These are phyloP conservation scores for Penicillium sp. DNA, from an alignment of 2,329 filamentous ascomycete genomes.

Conservation along the genomic window DNA sequence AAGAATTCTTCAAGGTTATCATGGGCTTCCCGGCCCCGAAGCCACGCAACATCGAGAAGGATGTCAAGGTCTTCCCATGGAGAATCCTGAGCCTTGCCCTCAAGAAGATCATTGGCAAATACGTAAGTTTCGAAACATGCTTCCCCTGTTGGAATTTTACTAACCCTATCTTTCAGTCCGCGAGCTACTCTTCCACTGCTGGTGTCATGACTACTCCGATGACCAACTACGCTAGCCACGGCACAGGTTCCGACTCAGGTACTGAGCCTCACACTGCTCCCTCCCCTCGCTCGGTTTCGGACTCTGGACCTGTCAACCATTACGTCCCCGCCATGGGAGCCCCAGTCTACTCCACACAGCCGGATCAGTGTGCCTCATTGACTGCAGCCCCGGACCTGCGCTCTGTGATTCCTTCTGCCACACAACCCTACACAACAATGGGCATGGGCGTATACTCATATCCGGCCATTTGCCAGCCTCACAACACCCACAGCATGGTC, in stretches of 20 bases:
- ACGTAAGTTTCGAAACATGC: constrained; percentile 55
- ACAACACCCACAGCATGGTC: constrained; percentile 27
- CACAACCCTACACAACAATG: constrained; percentile 33
- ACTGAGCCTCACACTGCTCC: constrained; percentile 49
- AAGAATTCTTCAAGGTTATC: constrained; percentile 98
- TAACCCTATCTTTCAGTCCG: constrained; percentile 51
- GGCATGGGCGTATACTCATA: constrained; percentile 34
- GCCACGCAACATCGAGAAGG: constrained; percentile 96
- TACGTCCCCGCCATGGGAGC: constrained; percentile 47
- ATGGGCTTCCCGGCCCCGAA: constrained; percentile 97
- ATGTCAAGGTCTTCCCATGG: constrained; percentile 98
- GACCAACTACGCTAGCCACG: constrained; percentile 42
- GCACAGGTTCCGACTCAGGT: constrained; percentile 48
- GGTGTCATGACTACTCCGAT: constrained; percentile 43
- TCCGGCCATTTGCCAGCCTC: constrained; percentile 33
- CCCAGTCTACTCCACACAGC: constrained; percentile 47
- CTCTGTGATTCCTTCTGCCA: constrained; percentile 31
- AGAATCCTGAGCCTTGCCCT: constrained; percentile 81
- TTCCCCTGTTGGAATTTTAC: constrained; percentile 14
- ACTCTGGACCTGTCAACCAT: constrained; percentile 44
- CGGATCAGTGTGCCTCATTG: constrained; percentile 29
- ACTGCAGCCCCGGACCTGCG: constrained; percentile 42
- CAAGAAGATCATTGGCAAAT: constrained; percentile 99
- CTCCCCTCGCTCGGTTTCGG: constrained; percentile 51
- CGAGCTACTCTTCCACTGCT: constrained; percentile 68